A percentile compares a stretch with the other conserved stretches of the same genome.
Evolutionary conservation across 2,329 filamentous ascomycete genomes (phyloP).

Genomic region (Fusarium cyanostomum): DNA sequence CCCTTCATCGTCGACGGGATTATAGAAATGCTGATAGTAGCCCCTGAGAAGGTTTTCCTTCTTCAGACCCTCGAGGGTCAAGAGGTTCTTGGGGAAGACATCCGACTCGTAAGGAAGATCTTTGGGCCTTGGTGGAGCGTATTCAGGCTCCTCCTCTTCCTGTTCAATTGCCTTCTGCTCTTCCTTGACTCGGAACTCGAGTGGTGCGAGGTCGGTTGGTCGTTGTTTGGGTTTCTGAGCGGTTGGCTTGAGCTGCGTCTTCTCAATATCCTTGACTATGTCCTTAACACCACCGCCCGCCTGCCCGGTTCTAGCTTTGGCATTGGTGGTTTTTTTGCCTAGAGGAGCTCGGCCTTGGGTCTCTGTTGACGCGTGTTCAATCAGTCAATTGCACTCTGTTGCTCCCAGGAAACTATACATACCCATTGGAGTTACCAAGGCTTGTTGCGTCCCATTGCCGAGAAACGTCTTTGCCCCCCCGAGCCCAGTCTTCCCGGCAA

Average conservation of each 20-base stretch:
- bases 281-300: slow-evolving; percentile 72
- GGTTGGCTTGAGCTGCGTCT: slow-evolving; percentile 69
- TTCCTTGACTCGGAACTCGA: slow-evolving; percentile 71
- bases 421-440: slow-evolving; percentile 84
- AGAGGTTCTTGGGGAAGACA: slow-evolving; percentile 66
- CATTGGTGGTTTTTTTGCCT: slow-evolving; percentile 96
- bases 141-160: slow-evolving; percentile 79
- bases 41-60: slow-evolving; percentile 68
- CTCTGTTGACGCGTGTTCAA: slow-evolving; percentile 29
- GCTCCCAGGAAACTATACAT: slow-evolving; percentile 44
- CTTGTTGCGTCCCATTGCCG: slow-evolving; percentile 59
- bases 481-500: slow-evolving; percentile 54
- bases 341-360: slow-evolving; percentile 78
- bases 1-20: slow-evolving; percentile 74
- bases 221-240: slow-evolving; percentile 68
- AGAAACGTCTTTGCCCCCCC: slow-evolving; percentile 67
- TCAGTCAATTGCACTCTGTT: slow-evolving; percentile 14
- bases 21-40: slow-evolving; percentile 69
- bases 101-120: slow-evolving; percentile 76
- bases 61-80: slow-evolving; percentile 68
- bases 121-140: slow-evolving; percentile 79
- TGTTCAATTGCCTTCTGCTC: slow-evolving; percentile 54
- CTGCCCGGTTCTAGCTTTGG: slow-evolving; percentile 76
- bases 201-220: slow-evolving; percentile 59
- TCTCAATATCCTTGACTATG: slow-evolving; percentile 67